Base-by-base conservation (phyloP, 257 asterid species). In the Striga asiatica region DNA sequence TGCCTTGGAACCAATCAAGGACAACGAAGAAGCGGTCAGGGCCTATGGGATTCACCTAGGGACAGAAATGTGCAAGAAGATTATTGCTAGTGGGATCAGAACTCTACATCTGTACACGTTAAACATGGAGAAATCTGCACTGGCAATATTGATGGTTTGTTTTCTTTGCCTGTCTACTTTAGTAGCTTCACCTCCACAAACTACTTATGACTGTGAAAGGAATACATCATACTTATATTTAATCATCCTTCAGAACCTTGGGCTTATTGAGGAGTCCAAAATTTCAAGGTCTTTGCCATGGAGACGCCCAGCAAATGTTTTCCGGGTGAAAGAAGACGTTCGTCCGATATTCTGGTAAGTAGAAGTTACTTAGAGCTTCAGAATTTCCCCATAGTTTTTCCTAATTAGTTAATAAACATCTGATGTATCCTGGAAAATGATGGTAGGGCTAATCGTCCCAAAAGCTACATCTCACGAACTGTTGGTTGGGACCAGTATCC, bases 31-130 rank as follows among this genome's bases (percentile, higher is more conserved):
- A 71, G 97, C 98, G 47, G 98, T 92, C 48, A 92, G 71, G 82
- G 95, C 94, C 61, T 92, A 82, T 54, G 97, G 97, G 31, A 68
- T 92, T 71, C 97, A 92, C 86, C 93, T 78, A 21, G 98, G 86
- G 58, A 81, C 98, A 62, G 98, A 92, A 78, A 92, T 84, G 94
- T 92, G 97, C 89, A 92, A 82, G 93, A 88, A 84, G 81, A 82
- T 92, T 63, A 37, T 92, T 78, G 88, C 98, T 41, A 84, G 73
- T 71, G 98, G 98, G 61, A 84, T 88, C 76, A 84, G 66, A 75
- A 82, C 97, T 11, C 4, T 92, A 50, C 98, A 92, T 79, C 81
- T 92, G 41, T 92, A 92, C 54, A 92, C 98, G 3, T 61, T 92
- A 71, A 92, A 92, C 75, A 88, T 92, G 95, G 98, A 92, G 70